Conservation (phyloP, 1,139 yeast species). For the Hemisphaericaspora subhashii region DNA sequence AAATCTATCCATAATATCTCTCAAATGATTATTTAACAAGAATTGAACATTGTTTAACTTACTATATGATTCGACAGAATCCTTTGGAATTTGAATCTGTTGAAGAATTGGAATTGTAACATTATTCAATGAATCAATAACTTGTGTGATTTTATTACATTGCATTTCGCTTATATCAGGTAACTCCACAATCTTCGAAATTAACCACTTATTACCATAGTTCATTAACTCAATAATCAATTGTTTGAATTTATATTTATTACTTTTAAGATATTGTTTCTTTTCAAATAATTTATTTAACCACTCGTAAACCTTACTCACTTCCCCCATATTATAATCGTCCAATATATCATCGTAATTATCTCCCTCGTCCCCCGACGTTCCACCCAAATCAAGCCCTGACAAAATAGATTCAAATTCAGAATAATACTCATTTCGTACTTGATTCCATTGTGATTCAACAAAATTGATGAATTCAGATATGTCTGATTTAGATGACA, state of each 20-base stretch:
- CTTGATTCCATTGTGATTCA: conserved; percentile 23
- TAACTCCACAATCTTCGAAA: conserved; percentile 26
- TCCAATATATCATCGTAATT: conserved; percentile 23
- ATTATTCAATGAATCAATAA: conserved; percentile 24
- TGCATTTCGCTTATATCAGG: conserved; percentile 41
- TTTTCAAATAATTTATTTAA: conserved; percentile 24
- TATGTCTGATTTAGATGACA: conserved; percentile 17
- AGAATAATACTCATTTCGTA: conserved; percentile 20
- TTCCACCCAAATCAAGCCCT: conserved; percentile 13
- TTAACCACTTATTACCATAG: conserved; percentile 31
- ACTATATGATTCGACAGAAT: conserved; percentile 30
- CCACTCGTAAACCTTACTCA: conserved; percentile 25
- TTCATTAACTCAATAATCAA: conserved; percentile 30
- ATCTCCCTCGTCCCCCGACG: conserved; percentile 11
- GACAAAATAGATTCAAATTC: conserved; percentile 20
- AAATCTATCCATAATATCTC: conserved; percentile 67
- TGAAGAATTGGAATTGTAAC: conserved; percentile 19
- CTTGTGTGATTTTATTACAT: conserved; percentile 29
- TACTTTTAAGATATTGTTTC: conserved; percentile 27
- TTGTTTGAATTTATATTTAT: conserved; percentile 27
- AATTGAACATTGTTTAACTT: conserved; percentile 46
- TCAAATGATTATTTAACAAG: conserved; percentile 56
- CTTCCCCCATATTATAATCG: conserved; percentile 23
- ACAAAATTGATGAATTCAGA: conserved; percentile 21
- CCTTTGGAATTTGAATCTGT: conserved; percentile 17